phyloP scores from a whole-genome alignment of 164 flowering plant species.

The Stephania cephalantha region DNA sequence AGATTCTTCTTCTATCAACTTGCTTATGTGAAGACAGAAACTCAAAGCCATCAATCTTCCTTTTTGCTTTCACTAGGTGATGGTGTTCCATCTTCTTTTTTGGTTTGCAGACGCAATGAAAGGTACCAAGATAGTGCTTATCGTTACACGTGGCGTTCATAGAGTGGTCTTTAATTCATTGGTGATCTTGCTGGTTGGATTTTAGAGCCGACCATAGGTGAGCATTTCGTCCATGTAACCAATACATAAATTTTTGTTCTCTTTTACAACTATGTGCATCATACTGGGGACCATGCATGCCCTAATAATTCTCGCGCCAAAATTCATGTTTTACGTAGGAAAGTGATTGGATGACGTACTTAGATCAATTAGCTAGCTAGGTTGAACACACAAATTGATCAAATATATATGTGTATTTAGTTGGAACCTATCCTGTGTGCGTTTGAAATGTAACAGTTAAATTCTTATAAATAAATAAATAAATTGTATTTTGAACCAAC shows the following conservation, averaged over 20 bases:
- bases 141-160: slow-evolving; percentile 11
- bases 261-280: too few relatives aligned
- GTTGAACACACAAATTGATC: too few relatives aligned
- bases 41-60: not conserved
- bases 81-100: not conserved
- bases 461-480: too few relatives aligned
- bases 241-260: not conserved
- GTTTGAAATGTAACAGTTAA: too few relatives aligned
- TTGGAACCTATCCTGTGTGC: too few relatives aligned
- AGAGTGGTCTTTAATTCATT: not conserved
- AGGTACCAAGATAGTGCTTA: slow-evolving; percentile 12
- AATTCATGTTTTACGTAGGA: too few relatives aligned
- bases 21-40: slow-evolving; percentile 20
- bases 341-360: too few relatives aligned
- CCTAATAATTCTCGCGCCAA: too few relatives aligned
- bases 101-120: not conserved
- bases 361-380: too few relatives aligned
- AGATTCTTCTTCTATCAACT: slow-evolving; percentile 6
- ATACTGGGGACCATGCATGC: too few relatives aligned
- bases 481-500: too few relatives aligned
- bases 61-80: not conserved
- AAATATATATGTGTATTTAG: too few relatives aligned
- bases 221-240: not conserved
- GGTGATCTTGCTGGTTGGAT: slow-evolving; percentile 16
- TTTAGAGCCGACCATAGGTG: slow-evolving; percentile 9